Evolutionary conservation across 2,329 filamentous ascomycete species (phyloP).

Genomic region (Tolypocladium album): DNA sequence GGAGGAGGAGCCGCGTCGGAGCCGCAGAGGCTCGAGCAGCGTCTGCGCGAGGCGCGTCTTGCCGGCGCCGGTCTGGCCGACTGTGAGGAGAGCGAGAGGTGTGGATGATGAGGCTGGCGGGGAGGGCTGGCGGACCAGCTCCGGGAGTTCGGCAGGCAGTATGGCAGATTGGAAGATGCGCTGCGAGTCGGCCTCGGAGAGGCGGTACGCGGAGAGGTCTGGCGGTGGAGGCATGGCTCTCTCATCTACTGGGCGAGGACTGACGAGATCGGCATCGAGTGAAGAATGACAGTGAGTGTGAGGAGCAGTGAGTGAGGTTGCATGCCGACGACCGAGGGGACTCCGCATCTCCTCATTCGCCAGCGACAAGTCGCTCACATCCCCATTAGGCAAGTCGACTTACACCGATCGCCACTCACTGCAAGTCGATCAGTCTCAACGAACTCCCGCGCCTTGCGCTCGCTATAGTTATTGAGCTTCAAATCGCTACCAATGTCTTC

Average conservation of each 20-base stretch:
- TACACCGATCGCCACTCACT: no score
- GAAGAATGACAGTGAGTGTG: background rate
- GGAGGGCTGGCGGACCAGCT: constrained; percentile 1
- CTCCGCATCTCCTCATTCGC: background rate
- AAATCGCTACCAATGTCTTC: background rate
- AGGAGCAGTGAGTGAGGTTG: background rate
- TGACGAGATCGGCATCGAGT: background rate
- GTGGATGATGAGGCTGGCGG: background rate
- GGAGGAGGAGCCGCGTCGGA: background rate
- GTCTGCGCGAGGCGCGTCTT: constrained; percentile 32
- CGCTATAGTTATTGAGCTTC: background rate
- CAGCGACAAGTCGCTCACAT: background rate
- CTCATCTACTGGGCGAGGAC: background rate
- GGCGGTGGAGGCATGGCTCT: constrained; percentile 10
- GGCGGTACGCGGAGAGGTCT: constrained; percentile 19
- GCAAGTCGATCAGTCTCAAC: background rate
- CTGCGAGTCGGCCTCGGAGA: constrained; percentile 16
- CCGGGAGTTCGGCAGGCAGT: constrained; percentile 22
- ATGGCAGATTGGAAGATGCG: constrained; percentile 20
- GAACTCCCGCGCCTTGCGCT: background rate
- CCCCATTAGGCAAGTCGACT: background rate
- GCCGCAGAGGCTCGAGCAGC: constrained; percentile 21
- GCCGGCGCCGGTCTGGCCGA: constrained; percentile 38
- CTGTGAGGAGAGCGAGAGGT: constrained; percentile 30
- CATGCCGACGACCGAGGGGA: no score